Evolutionary conservation across 805 yeast genomes (phyloP), one percentile per base, ranked within the genome.

Genomic region (Saccharomycopsis malanga): DNA sequence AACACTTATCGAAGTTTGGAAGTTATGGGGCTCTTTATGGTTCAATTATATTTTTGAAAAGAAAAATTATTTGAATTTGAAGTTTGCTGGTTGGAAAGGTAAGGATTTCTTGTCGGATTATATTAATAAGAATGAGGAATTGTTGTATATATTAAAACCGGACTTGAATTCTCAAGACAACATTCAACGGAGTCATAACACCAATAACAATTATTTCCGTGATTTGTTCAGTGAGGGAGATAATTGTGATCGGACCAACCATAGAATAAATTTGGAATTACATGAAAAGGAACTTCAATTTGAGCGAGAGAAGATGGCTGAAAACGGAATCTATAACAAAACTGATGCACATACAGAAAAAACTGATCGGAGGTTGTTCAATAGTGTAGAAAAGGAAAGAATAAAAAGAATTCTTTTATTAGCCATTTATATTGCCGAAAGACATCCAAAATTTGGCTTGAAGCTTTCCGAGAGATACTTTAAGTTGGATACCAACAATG

Each of bases 11-110:
- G 94, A 85, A 62, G 83, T 80, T 18, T 84, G 89, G 89, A 81
- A 80, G 58, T 79, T 88, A 57, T 83, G 91, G 87, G 94, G 94
- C 2, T 75, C 87, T 0, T 60, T 85, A 36, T 84, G 93, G 91
- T 85, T 76, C 63, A 89, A 84, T 61, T 65, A 67, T 22, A 67
- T 84, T 34, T 58, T 67, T 14, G 60, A 70, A 38, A 83, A 82
- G 57, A 68, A 66, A 3, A 64, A 46, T 36, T 52, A 52, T 24
- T 36, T 52, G 34, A 52, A 49, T 34, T 21, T 49, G 27, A 39
- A 44, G 34, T 44, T 41, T 39, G 50, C 55, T 29, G 55, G 55
- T n/a, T 52, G 55, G 55, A 46, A 43, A n/a, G 55, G 55, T 25
- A 52, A 52, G 36, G 53, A 52, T 29, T 43, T 52, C 29, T 27